Evolutionary conservation across 305 asterid genomes (phyloP), one percentile per base, ranked within the genome.

Genomic region (Solanum hybrid): DNA sequence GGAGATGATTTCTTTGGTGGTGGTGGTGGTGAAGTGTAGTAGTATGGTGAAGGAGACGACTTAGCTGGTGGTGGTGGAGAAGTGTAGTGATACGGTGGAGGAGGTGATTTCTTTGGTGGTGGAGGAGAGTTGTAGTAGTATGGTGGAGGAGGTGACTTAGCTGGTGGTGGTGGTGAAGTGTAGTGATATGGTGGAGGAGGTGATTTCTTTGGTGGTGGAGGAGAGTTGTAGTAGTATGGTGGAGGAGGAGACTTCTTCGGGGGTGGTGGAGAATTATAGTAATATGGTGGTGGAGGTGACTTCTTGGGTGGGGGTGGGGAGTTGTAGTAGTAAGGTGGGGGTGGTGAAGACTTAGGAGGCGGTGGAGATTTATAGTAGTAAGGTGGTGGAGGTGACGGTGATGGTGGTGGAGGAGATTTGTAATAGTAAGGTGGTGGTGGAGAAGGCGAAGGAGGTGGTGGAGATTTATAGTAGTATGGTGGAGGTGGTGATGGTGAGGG

Each of bases 401-500:
- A 14, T 6, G 80, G 80, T 6, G 80, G 80, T 7, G 80, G 80
- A 1, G 80, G 80, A 31, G 80, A 75, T 14, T 16, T 75, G 35
- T 79, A 79, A 7, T 79, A 36, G 11, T 79, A 79, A 2, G 86
- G 86, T 79, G 86, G 86, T 2, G 86, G 86, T 0, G 86, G 86
- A 1, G 86, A 36, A 0, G 61, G 33, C 11, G 46, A 34, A 2
- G 29, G 46, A 0, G 83, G 83, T 8, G 83, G 83, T 8, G 46
- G 83, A 18, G 46, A 77, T 5, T 77, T 77, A 3, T 51, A 39
- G 3, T 35, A 46, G 7, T 79, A 82, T 0, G 92, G 92, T 3
- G 92, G 93, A 0, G 92, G 91, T 1, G 91, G 91, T 6, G 92
- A 90, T 0, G 81, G 36, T 1, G 74, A 3, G 3, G 89, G 82